Conservation (phyloP, 1,284 basidiomycete genomes). For the Cutaneotrichosporon sp. region DNA sequence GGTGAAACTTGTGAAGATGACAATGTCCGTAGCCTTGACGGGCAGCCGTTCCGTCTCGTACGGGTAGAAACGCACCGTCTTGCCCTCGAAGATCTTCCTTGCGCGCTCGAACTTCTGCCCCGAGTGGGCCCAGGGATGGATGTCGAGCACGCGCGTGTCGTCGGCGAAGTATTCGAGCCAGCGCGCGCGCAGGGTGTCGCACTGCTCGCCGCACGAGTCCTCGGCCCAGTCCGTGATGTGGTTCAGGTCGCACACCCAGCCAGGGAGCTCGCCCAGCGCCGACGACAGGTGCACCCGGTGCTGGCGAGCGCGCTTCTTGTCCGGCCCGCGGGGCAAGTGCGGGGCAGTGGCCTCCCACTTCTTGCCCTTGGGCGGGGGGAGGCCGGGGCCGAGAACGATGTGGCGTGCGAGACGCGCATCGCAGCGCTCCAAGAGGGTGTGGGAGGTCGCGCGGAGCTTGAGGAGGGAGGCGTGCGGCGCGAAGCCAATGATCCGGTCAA, state of each 20-base stretch:
- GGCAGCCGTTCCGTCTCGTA: background rate
- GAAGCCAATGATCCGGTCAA: background rate
- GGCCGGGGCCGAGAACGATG: background rate
- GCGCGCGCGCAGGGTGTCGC: background rate
- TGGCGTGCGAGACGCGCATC: background rate
- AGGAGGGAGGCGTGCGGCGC: background rate
- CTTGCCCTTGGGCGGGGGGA: background rate
- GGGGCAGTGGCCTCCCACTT: background rate
- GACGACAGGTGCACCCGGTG: background rate
- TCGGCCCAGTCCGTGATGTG: background rate
- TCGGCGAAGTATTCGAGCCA: background rate
- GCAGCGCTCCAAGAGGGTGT: background rate
- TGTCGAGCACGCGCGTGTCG: background rate
- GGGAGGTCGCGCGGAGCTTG: background rate
- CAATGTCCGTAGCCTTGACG: background rate
- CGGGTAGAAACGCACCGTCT: background rate
- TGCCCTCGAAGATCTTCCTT: background rate
- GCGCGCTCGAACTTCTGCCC: background rate
- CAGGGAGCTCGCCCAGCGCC: background rate
- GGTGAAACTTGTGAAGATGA: background rate
- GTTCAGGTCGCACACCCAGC: constrained; percentile 1
- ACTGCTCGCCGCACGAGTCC: background rate
- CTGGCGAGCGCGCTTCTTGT: background rate
- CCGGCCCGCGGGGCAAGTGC: background rate
- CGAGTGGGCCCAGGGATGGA: background rate